These are phyloP conservation scores for Kodamaea hsintzibuensis DNA, from an alignment of 805 yeast genomes.

Conservation along the genomic window DNA sequence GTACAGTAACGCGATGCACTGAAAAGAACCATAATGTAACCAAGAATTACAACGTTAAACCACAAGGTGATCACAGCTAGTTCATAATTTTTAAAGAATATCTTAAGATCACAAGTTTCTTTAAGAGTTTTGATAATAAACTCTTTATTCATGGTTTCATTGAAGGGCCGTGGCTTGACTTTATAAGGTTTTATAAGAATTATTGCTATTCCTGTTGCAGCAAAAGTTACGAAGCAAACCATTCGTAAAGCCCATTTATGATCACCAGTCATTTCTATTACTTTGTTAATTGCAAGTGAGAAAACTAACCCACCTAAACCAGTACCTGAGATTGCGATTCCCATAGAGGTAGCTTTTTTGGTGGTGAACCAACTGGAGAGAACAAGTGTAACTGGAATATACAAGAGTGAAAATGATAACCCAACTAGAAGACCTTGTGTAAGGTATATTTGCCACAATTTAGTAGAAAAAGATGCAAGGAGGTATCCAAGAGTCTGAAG, in stretches of 20 bases:
- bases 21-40: constrained; percentile 37
- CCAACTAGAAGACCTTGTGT: constrained; percentile 56
- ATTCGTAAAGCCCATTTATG: constrained; percentile 47
- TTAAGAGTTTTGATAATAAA: constrained; percentile 12
- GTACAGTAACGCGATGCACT: constrained; percentile 41
- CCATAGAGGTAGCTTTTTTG: constrained; percentile 47
- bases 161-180: constrained; percentile 25
- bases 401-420: constrained; percentile 45
- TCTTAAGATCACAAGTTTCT: constrained; percentile 30
- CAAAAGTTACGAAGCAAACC: constrained; percentile 34
- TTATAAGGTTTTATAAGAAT: constrained; percentile 48
- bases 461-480: constrained; percentile 51
- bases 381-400: constrained; percentile 44
- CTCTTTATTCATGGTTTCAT: constrained; percentile 21
- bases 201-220: constrained; percentile 36
- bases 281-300: constrained; percentile 42
- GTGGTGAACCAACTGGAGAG: constrained; percentile 52
- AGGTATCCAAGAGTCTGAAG: constrained; percentile 46
- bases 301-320: constrained; percentile 54
- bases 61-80: constrained; percentile 29
- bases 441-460: constrained; percentile 51
- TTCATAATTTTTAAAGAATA: constrained; percentile 25
- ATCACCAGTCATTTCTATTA: constrained; percentile 42
- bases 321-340: constrained; percentile 49
- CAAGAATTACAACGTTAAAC: constrained; percentile 40